phyloP scores from a whole-genome alignment of 2,329 filamentous ascomycete species.

The Colletotrichum sp. region DNA sequence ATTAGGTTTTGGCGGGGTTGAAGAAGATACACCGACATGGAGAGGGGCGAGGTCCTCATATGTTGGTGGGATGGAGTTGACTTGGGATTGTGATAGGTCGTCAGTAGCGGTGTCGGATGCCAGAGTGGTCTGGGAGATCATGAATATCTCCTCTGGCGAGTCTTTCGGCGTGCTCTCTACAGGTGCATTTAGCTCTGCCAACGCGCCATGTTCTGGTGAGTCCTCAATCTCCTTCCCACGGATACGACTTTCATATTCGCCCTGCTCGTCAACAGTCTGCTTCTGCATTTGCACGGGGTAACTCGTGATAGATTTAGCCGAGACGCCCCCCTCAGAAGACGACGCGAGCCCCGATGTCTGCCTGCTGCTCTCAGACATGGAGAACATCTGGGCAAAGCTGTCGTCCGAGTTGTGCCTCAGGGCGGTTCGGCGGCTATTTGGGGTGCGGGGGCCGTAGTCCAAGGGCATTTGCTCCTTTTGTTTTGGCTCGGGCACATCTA shows the following conservation, averaged over 20 bases:
- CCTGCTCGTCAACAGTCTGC: slow-evolving; percentile 26
- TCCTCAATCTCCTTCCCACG: slow-evolving; percentile 43
- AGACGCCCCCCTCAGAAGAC: slow-evolving; percentile 35
- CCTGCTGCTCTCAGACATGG: slow-evolving; percentile 56
- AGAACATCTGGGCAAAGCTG: slow-evolving; percentile 64
- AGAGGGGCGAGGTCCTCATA: slow-evolving; percentile 19
- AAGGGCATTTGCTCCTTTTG: slow-evolving; percentile 39
- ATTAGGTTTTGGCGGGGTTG: slow-evolving; percentile 30
- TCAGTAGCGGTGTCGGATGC: slow-evolving; percentile 31
- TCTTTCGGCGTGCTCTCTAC: slow-evolving; percentile 23
- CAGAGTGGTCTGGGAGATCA: slow-evolving; percentile 53
- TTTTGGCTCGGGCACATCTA: slow-evolving; percentile 55
- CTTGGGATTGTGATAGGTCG: slow-evolving; percentile 25
- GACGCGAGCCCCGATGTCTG: slow-evolving; percentile 40
- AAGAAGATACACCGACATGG: slow-evolving; percentile 11
- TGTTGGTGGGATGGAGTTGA: not conserved
- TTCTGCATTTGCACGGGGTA: slow-evolving; percentile 27
- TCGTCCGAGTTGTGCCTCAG: slow-evolving; percentile 62
- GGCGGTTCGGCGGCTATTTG: slow-evolving; percentile 30
- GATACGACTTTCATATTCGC: slow-evolving; percentile 52
- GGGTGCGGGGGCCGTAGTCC: slow-evolving; percentile 38
- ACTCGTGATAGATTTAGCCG: not conserved
- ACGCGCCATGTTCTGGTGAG: slow-evolving; percentile 15
- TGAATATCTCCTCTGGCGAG: slow-evolving; percentile 44
- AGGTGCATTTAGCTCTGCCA: not conserved